Evolutionary conservation across 2,329 filamentous ascomycete species (phyloP).

Genomic region (Penicillium sp.): DNA sequence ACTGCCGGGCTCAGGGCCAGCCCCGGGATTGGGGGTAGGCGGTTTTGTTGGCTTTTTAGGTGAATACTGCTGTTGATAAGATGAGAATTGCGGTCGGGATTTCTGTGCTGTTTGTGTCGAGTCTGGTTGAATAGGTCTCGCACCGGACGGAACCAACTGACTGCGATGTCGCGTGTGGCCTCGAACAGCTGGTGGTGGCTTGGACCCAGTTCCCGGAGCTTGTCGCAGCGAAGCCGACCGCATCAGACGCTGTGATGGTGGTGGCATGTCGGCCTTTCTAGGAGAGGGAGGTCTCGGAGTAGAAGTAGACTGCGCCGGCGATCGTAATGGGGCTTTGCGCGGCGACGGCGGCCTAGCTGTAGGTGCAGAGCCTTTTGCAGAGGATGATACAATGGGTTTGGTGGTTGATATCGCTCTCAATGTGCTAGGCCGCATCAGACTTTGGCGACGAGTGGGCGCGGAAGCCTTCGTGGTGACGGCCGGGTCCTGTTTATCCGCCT

Average conservation of each 20-base stretch:
- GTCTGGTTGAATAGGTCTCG: constrained; percentile 18
- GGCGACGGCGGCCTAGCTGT: constrained; percentile 22
- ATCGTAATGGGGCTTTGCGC: constrained; percentile 17
- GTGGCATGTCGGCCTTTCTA: constrained; percentile 33
- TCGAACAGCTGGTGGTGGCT: constrained; percentile 11
- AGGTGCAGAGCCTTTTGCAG: constrained; percentile 19
- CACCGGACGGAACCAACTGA: constrained; percentile 25
- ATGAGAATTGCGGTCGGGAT: constrained; percentile 32
- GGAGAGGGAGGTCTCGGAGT: constrained; percentile 19
- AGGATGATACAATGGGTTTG: constrained; percentile 14
- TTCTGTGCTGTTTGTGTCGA: constrained; percentile 19
- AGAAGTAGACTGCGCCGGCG: constrained; percentile 9
- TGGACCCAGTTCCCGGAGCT: constrained; percentile 22
- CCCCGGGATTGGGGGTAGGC: constrained; percentile 16
- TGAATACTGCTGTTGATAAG: constrained; percentile 38
- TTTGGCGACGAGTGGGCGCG: constrained; percentile 26
- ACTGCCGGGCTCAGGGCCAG: constrained; percentile 13
- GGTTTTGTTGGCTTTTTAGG: constrained; percentile 36
- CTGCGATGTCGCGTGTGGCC: constrained; percentile 37
- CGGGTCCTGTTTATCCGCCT: constrained; percentile 9
- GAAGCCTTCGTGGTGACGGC: constrained; percentile 1
- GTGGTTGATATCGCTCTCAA: constrained; percentile 19
- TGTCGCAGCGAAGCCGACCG: constrained; percentile 39
- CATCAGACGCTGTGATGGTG: constrained; percentile 28
- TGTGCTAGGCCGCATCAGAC: constrained; percentile 27